A percentile compares a stretch with the other conserved stretches of the same genome.
Conservation (phyloP, 2,329 filamentous ascomycete species). For the Colletotrichum eleusines region DNA sequence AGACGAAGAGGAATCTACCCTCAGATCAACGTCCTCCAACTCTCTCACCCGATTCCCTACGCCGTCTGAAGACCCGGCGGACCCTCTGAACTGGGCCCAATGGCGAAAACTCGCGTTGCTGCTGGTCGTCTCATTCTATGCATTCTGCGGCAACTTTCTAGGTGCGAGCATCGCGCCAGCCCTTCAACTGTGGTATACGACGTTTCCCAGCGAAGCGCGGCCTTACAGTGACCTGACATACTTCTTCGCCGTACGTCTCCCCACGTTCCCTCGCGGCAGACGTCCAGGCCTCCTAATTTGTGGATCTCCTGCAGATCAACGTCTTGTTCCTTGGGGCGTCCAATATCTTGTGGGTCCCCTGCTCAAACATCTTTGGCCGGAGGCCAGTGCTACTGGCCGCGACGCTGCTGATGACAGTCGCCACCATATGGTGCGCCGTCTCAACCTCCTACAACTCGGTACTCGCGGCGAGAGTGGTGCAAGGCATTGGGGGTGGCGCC, state of each 20-base stretch:
- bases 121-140: conserved; percentile 48
- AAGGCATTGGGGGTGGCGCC: conserved; percentile 50
- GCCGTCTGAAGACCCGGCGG: conserved; percentile 49
- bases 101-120: conserved; percentile 51
- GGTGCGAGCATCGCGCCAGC: conserved; percentile 50
- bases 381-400: conserved; percentile 49
- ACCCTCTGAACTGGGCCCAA: conserved; percentile 52
- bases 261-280: not conserved
- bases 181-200: conserved; percentile 48
- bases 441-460: conserved; percentile 45
- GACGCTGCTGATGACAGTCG: conserved; percentile 46
- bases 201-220: conserved; percentile 47
- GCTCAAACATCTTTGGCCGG: conserved; percentile 52
- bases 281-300: not conserved
- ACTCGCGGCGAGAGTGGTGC: conserved; percentile 48
- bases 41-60: conserved; percentile 44
- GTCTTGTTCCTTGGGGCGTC: conserved; percentile 50
- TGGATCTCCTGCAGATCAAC: conserved; percentile 46
- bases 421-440: conserved; percentile 47
- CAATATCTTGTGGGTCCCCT: conserved; percentile 53
- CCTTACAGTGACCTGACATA: conserved; percentile 46
- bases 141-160: conserved; percentile 52
- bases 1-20: conserved; percentile 17
- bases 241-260: conserved; percentile 49
- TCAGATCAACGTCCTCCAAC: conserved; percentile 11